Evolutionary conservation across 2,329 filamentous ascomycete species (phyloP).

Genomic region (Aspergillus sp.): DNA sequence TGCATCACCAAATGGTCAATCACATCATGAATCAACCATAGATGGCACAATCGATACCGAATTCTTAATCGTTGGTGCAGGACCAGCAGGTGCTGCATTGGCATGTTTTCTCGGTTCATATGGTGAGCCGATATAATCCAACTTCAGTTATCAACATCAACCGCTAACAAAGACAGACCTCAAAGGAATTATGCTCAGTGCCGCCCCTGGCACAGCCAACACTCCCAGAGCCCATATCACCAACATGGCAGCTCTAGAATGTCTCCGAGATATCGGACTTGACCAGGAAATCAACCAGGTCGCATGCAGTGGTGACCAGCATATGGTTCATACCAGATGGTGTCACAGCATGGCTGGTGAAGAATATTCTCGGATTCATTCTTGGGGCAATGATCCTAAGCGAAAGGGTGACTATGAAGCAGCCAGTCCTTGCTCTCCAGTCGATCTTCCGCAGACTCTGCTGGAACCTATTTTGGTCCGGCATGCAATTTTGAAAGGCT

Average conservation of each 20-base stretch:
- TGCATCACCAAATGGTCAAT: too few relatives aligned
- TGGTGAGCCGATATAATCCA: slow-evolving; percentile 26
- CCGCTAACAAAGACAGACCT: slow-evolving; percentile 28
- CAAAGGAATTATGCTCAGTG: slow-evolving; percentile 49
- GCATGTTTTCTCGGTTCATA: slow-evolving; percentile 48
- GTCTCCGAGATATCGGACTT: slow-evolving; percentile 47
- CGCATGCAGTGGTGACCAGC: slow-evolving; percentile 29
- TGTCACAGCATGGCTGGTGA: slow-evolving; percentile 47
- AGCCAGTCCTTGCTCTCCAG: slow-evolving; percentile 37
- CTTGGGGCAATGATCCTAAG: slow-evolving; percentile 46
- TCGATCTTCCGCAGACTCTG: slow-evolving; percentile 45
- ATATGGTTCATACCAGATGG: slow-evolving; percentile 49
- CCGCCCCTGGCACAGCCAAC: slow-evolving; percentile 45
- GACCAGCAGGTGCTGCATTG: slow-evolving; percentile 49
- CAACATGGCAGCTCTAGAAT: slow-evolving; percentile 53
- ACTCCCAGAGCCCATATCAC: slow-evolving; percentile 57
- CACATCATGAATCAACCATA: too few relatives aligned
- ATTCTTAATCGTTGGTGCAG: slow-evolving; percentile 46
- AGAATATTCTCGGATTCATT: slow-evolving; percentile 46
- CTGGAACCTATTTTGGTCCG: slow-evolving; percentile 44
- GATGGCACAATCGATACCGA: slow-evolving; percentile 29
- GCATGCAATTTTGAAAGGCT: slow-evolving; percentile 36
- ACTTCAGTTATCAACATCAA: not conserved
- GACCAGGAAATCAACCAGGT: slow-evolving; percentile 36
- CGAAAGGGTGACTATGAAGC: slow-evolving; percentile 40